phyloP scores from a whole-genome alignment of 768 basidiomycete species.

The Goffeauzyma gilvescens region DNA sequence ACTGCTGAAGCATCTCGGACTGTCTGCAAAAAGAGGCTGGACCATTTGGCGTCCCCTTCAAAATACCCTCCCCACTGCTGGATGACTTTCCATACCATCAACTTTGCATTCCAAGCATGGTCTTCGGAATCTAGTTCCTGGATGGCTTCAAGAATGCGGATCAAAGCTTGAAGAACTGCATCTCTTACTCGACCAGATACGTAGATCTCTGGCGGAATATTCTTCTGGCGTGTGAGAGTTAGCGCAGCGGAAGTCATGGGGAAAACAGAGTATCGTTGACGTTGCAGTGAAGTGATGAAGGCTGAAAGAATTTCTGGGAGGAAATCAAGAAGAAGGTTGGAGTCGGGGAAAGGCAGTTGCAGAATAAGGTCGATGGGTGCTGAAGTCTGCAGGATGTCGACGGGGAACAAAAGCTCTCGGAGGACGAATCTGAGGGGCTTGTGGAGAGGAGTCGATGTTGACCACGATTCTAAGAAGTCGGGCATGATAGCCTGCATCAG shows the following conservation, averaged over 20 bases:
- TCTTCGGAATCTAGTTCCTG: neutral
- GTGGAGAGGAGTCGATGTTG: no score
- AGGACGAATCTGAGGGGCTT: no score
- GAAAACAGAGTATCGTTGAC: constrained; percentile 16
- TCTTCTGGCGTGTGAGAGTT: constrained; percentile 8
- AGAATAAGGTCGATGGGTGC: no score
- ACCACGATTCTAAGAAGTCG: no score
- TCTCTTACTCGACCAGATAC: constrained; percentile 14
- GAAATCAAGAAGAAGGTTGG: neutral
- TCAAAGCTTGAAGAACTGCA: constrained; percentile 9
- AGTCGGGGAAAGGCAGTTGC: no score
- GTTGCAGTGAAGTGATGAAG: constrained; percentile 8
- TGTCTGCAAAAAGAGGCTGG: constrained; percentile 6
- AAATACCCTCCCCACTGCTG: constrained; percentile 20
- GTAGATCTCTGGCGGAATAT: constrained; percentile 16
- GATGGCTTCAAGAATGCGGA: constrained; percentile 1
- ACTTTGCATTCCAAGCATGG: constrained; percentile 3
- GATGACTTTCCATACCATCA: constrained; percentile 12
- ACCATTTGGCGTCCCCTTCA: constrained; percentile 16
- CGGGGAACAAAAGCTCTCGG: no score
- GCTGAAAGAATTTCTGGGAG: constrained; percentile 5
- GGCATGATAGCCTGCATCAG: constrained; percentile 1
- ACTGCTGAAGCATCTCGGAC: neutral
- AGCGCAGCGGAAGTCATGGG: constrained; percentile 15
- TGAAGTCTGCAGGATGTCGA: no score